phyloP scores from a whole-genome alignment of 2,329 filamentous ascomycete species.

The Thielaviopsis euricoi region DNA sequence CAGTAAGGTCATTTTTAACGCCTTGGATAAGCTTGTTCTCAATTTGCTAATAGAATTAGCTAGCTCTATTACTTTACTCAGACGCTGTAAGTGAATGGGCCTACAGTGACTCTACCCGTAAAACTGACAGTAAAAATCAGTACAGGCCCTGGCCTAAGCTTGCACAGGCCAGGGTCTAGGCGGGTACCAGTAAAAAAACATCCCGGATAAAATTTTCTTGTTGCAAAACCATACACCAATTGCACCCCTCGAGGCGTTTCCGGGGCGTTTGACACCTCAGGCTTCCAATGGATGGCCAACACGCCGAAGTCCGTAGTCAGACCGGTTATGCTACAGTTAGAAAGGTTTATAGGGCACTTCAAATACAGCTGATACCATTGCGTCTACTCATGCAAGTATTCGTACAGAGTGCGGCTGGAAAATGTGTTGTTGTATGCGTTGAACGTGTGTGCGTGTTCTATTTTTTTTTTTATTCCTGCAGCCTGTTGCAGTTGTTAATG shows the following conservation, averaged over 20 bases:
- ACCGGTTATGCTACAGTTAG: not conserved
- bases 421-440: no score
- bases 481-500: no score
- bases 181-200: not conserved
- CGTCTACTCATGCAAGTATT: not conserved
- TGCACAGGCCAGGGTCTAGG: not conserved
- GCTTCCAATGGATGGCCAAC: not conserved
- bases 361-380: not conserved
- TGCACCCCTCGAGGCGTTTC: not conserved
- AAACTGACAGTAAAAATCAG: no score
- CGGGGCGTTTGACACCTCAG: not conserved
- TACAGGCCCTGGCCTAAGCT: not conserved
- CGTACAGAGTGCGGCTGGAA: no score
- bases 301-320: not conserved
- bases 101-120: no score
- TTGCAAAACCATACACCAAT: not conserved
- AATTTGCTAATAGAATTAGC: no score
- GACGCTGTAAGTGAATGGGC: no score
- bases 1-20: no score
- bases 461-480: no score
- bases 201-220: not conserved
- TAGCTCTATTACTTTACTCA: no score
- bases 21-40: no score
- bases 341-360: not conserved
- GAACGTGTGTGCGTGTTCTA: no score